These are phyloP conservation scores for Fraxinus greggii DNA, from an alignment of 305 asterid species.

Conservation along the genomic window DNA sequence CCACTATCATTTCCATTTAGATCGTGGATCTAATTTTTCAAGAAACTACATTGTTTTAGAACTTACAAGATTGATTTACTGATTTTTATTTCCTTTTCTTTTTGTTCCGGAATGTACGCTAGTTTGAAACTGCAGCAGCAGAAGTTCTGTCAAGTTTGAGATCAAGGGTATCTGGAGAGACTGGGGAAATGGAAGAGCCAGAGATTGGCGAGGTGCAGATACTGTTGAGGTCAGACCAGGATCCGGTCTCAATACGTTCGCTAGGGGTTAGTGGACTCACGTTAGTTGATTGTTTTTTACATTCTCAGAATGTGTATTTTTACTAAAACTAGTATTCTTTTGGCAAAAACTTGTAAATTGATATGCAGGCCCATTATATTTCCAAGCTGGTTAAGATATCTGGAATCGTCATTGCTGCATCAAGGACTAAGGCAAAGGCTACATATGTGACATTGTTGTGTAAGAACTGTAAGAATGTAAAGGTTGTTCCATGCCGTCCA, in stretches of 20 bases:
- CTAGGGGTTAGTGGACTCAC: constrained; percentile 72
- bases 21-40: neutral
- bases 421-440: constrained; percentile 97
- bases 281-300: neutral
- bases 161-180: constrained; percentile 75
- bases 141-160: constrained; percentile 81
- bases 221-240: constrained; percentile 84
- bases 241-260: constrained; percentile 72
- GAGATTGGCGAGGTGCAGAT: constrained; percentile 89
- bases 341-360: constrained; percentile 11
- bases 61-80: neutral
- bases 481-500: constrained; percentile 92
- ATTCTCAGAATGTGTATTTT: neutral
- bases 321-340: constrained; percentile 11
- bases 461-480: constrained; percentile 83
- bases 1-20: neutral
- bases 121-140: constrained; percentile 95
- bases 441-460: constrained; percentile 90
- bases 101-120: constrained; percentile 22
- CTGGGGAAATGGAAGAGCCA: constrained; percentile 92
- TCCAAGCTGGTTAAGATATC: constrained; percentile 90
- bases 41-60: neutral
- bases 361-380: constrained; percentile 75
- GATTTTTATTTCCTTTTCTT: neutral
- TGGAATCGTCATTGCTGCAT: constrained; percentile 95